These are phyloP conservation scores for Colletotrichum melonis DNA, from an alignment of 2,329 filamentous ascomycete genomes.

Conservation along the genomic window DNA sequence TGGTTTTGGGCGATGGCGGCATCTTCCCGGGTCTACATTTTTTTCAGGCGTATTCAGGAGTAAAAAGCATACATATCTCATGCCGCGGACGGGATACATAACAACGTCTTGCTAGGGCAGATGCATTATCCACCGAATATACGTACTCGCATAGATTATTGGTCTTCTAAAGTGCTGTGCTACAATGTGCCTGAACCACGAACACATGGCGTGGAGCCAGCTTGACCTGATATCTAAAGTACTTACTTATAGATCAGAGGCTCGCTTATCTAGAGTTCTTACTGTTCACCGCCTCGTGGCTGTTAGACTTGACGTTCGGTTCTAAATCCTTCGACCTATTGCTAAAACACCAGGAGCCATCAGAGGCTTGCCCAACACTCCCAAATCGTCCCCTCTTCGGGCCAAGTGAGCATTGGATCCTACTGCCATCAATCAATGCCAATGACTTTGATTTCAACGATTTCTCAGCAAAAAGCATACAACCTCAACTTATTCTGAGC, in stretches of 20 bases:
- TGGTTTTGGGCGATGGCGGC: background rate
- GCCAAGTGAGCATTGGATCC: too few relatives aligned
- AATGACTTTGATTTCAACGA: too few relatives aligned
- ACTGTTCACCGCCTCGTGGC: background rate
- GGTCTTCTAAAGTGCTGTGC: background rate
- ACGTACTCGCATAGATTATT: background rate
- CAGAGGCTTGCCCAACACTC: background rate
- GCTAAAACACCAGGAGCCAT: background rate
- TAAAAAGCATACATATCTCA: conserved; percentile 20
- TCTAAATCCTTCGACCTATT: background rate
- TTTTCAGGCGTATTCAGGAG: conserved; percentile 21
- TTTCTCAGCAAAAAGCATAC: too few relatives aligned
- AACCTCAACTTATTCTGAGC: too few relatives aligned
- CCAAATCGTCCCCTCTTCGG: background rate
- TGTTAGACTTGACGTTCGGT: background rate
- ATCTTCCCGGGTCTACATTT: background rate
- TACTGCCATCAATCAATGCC: too few relatives aligned
- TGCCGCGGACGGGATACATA: background rate
- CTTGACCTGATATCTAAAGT: background rate
- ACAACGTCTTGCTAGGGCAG: background rate
- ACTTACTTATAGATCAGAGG: background rate
- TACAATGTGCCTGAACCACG: background rate
- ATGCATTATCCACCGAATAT: conserved; percentile 13
- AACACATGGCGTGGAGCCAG: background rate
- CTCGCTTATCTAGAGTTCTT: background rate